Evolutionary conservation across 2,329 filamentous ascomycete genomes (phyloP), one percentile per base, ranked within the genome.

Genomic region (Penicillium hordei): DNA sequence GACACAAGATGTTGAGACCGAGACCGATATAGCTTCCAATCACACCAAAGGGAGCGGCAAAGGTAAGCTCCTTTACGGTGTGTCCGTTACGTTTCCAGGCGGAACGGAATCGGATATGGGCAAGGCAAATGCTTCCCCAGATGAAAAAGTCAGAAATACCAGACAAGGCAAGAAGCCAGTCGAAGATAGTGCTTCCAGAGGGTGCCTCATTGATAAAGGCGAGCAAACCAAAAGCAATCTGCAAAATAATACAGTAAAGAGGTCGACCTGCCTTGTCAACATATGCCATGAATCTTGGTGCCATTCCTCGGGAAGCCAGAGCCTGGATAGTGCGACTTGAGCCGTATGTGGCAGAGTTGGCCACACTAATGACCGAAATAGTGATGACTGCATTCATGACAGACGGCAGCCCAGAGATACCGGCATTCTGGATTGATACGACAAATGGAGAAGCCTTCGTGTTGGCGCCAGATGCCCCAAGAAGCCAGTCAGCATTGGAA

Each of bases 331-430:
- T 85, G 55, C 84, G 81, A 3, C 83, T 84, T 2, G 79, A 81
- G 62, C 81, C 83, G 64, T 82, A 86, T 3, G 83, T 81, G 63
- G 79, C 79, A 1, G 83, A 85, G 64, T 85, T 84, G 65, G 82
- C 84, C 45, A 86, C 83, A 39, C 79, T 82, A 49, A 86, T 74
- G 34, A 87, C 84, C 5, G 83, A 82, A 40, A 86, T 80, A 46
- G 86, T 78, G 65, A 89, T 86, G 52, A 89, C 81, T 17, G 81
- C 85, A 70, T 89, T 89, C 78, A 90, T 86, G 61, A 90, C 82
- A 25, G 80, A 82, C 25, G 86, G 85, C 15, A 89, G 79, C 2
- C 82, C 82, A 1, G 72, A 68, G 43, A 90, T 83, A 44, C 85
- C 84, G 7, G 86, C 85, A 57, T 85, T 78, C 60, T 83, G 75